A percentile compares a stretch with the other conserved stretches of the same genome.
Conservation (phyloP, 2,329 filamentous ascomycete genomes). For the Xylariaceae sp. region DNA sequence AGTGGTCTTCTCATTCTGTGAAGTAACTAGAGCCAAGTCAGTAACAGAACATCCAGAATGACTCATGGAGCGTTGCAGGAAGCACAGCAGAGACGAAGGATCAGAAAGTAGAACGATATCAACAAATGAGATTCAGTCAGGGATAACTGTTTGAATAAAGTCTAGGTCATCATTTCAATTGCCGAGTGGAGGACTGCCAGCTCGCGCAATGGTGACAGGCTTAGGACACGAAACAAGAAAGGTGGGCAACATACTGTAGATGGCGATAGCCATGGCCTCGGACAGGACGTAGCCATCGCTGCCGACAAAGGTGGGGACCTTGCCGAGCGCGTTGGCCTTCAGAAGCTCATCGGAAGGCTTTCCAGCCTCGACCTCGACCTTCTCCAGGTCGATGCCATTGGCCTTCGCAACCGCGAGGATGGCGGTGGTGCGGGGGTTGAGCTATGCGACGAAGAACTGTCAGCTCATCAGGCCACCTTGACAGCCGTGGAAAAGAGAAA, state of each 20-base stretch:
- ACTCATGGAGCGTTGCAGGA: conserved; percentile 24
- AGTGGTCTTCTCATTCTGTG: conserved; percentile 99
- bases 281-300: conserved; percentile 84
- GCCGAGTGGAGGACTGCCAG: conserved; percentile 8
- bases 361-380: conserved; percentile 64
- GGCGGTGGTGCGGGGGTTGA: conserved; percentile 82
- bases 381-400: conserved; percentile 88
- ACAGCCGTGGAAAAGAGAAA: background rate
- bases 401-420: conserved; percentile 94
- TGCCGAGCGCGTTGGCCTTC: conserved; percentile 80
- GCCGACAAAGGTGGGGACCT: conserved; percentile 89
- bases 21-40: conserved; percentile 64
- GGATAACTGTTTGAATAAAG: conserved; percentile 86
- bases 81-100: conserved; percentile 22
- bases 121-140: conserved; percentile 92
- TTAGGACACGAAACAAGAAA: conserved; percentile 12
- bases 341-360: conserved; percentile 71
- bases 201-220: conserved; percentile 1
- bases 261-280: conserved; percentile 90
- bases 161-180: conserved; percentile 63
- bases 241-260: conserved; percentile 75
- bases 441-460: conserved; percentile 46
- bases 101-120: conserved; percentile 85
- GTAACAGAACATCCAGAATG: conserved; percentile 25
- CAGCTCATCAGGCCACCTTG: conserved; percentile 14